Conservation (phyloP, 176 grass and related monocot genomes). For the Zoysia pacifica region DNA sequence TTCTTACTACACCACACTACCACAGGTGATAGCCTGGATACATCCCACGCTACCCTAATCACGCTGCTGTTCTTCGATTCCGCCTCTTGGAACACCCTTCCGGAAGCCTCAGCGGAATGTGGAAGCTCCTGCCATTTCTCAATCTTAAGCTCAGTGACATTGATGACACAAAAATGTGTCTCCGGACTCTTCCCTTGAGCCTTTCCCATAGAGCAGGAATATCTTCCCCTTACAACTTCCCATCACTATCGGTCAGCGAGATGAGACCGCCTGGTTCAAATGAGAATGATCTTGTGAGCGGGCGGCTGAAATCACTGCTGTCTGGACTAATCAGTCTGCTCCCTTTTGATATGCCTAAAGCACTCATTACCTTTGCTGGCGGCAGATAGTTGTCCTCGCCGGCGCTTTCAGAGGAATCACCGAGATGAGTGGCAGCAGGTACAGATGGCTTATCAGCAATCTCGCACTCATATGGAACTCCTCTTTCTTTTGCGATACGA, state of each 20-base stretch:
- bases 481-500: constrained; percentile 69
- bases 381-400: constrained; percentile 66
- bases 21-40: constrained; percentile 44
- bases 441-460: constrained; percentile 65
- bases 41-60: constrained; percentile 78
- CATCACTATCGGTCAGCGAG: not conserved
- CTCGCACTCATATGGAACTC: constrained; percentile 63
- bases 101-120: constrained; percentile 62
- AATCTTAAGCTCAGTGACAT: constrained; percentile 69
- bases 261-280: constrained; percentile 55
- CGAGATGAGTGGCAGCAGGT: constrained; percentile 39
- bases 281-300: constrained; percentile 45
- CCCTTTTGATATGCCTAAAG: constrained; percentile 48
- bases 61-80: constrained; percentile 54
- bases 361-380: constrained; percentile 47
- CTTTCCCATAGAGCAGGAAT: no score
- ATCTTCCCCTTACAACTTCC: no score
- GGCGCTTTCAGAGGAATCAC: constrained; percentile 64
- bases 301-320: constrained; percentile 41
- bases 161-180: constrained; percentile 38
- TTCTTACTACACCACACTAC: not conserved
- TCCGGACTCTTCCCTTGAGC: no score
- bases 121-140: constrained; percentile 72
- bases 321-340: constrained; percentile 6
- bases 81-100: constrained; percentile 73